A percentile compares a stretch with the other conserved stretches of the same genome.
These are phyloP conservation scores for Boehmeria nivea DNA, from an alignment of 306 rosid species.

Conservation along the genomic window DNA sequence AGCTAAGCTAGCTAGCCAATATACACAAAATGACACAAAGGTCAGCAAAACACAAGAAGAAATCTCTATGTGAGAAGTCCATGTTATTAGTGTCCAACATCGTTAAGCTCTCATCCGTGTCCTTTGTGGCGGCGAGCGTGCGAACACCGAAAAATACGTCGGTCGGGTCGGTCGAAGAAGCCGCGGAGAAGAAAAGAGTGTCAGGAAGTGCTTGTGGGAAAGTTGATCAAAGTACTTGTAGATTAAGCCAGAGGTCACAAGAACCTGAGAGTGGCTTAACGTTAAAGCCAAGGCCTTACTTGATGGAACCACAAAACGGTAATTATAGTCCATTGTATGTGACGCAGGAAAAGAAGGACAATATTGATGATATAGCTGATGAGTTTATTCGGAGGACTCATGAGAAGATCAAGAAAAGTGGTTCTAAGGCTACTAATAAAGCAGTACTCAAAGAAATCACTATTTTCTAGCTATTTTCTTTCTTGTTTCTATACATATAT, in stretches of 20 bases:
- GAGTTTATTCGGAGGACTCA: conserved; percentile 50
- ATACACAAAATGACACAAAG: conserved; percentile 7
- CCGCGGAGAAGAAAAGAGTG: background rate
- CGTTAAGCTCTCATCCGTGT: conserved; percentile 52
- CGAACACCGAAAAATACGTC: background rate
- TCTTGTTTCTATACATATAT: background rate
- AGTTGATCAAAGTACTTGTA: background rate
- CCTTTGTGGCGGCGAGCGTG: conserved; percentile 35
- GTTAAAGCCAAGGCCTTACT: conserved; percentile 34
- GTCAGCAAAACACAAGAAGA: conserved; percentile 20
- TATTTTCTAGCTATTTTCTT: background rate
- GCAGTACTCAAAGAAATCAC: background rate
- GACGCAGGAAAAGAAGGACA: conserved; percentile 30
- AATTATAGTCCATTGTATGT: conserved; percentile 15
- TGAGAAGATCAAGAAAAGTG: conserved; percentile 27
- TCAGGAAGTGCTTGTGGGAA: no score
- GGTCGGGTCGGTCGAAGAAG: background rate
- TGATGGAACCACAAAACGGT: conserved; percentile 21
- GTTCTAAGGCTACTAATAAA: background rate
- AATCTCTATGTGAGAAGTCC: conserved; percentile 56
- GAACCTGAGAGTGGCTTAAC: conserved; percentile 37
- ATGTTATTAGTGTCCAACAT: conserved; percentile 57
- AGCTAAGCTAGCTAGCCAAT: background rate
- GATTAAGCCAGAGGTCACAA: conserved; percentile 26
- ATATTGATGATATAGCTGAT: conserved; percentile 19